Conservation (phyloP, 208 protist genomes). For the Acanthamoeba healyi region DNA sequence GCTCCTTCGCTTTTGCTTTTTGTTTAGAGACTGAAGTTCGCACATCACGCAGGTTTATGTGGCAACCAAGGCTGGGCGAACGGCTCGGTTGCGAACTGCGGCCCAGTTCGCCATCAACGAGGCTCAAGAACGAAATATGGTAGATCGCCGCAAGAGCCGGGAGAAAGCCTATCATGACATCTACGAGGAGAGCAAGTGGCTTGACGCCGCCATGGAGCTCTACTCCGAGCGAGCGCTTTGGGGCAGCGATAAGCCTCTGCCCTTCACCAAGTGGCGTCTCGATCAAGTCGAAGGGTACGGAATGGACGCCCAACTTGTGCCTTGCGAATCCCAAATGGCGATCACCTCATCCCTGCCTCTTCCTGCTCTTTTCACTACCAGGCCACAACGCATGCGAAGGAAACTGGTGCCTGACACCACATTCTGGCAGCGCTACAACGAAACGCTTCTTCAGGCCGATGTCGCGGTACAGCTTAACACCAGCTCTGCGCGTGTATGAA, state of each 20-base stretch:
- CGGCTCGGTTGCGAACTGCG: background rate
- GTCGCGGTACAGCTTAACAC: background rate
- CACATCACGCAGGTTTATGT: background rate
- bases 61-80: background rate
- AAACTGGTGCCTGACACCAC: slow-evolving; percentile 8
- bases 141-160: background rate
- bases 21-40: no score
- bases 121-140: background rate
- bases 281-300: slow-evolving; percentile 78
- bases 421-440: slow-evolving; percentile 19
- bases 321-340: no score
- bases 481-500: no score
- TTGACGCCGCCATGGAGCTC: slow-evolving; percentile 59
- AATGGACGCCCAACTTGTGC: no score
- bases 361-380: background rate
- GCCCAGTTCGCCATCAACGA: background rate
- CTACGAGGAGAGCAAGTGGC: slow-evolving; percentile 72
- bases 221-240: slow-evolving; percentile 80
- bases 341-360: background rate
- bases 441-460: background rate
- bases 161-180: slow-evolving; percentile 20
- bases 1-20: background rate
- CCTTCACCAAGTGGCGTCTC: slow-evolving; percentile 79
- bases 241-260: slow-evolving; percentile 28
- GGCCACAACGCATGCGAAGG: slow-evolving; percentile 6